Base-by-base conservation (phyloP, 768 basidiomycete genomes). In the Rhizopogon rudus region DNA sequence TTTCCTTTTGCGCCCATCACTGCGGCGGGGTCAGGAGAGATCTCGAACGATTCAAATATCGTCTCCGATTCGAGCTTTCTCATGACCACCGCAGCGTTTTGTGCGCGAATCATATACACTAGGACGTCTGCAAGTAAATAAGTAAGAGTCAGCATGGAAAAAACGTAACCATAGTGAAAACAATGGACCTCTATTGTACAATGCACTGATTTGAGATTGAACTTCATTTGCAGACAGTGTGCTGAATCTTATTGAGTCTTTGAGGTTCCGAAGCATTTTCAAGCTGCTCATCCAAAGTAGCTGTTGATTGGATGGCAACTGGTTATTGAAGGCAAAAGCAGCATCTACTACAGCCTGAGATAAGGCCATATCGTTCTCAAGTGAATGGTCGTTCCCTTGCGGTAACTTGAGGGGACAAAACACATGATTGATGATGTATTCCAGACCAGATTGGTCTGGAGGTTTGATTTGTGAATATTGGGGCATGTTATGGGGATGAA, bases 1-100 rank as follows among this genome's bases (percentile, higher is more conserved):
- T n/a, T n/a, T n/a, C n/a, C n/a, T n/a, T n/a, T n/a, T n/a, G n/a
- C n/a, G n/a, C n/a, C n/a, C n/a, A n/a, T n/a, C n/a, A n/a, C n/a
- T n/a, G n/a, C n/a, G n/a, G n/a, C n/a, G n/a, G n/a, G n/a, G n/a
- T n/a, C n/a, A n/a, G n/a, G n/a, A n/a, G n/a, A n/a, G n/a, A n/a
- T n/a, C n/a, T n/a, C n/a, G n/a, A n/a, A n/a, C n/a, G n/a, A n/a
- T n/a, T n/a, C n/a, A n/a, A n/a, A 20, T 20, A 75, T 55, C 0
- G 67, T 56, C 52, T 44, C 53, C 55, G 40, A 42, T 14, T 56
- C 45, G 14, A 52, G 52, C 48, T 64, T 67, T 39, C 76, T 71
- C 17, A 79, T 58, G 10, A 81, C 62, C 3, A 82, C 53, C 9
- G 71, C 77, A 3, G 76, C 79, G 48, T 82, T 54, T 54, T 83